Conservation (phyloP, 2,329 filamentous ascomycete genomes). For the Aspergillus fijiensis region DNA sequence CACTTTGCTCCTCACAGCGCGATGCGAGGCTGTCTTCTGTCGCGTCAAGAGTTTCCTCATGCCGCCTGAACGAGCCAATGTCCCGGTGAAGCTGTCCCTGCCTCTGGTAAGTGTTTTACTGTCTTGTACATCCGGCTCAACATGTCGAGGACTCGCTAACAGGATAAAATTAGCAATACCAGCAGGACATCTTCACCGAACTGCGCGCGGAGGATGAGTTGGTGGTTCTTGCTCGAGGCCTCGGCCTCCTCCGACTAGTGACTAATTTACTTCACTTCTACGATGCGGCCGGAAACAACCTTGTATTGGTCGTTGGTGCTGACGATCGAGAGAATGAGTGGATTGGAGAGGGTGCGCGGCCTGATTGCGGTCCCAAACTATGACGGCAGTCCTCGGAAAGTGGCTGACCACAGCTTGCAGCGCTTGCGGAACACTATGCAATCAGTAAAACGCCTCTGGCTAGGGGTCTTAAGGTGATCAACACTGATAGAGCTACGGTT, state of each 20-base stretch:
- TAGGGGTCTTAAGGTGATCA: constrained; percentile 84
- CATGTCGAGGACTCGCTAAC: constrained; percentile 12
- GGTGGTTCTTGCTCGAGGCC: constrained; percentile 83
- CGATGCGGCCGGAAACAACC: constrained; percentile 90
- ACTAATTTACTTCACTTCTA: constrained; percentile 97
- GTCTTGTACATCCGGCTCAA: background rate
- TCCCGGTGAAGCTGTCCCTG: constrained; percentile 63
- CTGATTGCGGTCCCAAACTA: background rate
- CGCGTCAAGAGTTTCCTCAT: constrained; percentile 37
- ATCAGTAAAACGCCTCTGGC: constrained; percentile 80
- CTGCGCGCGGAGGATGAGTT: constrained; percentile 89
- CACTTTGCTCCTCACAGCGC: constrained; percentile 16
- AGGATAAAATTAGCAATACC: constrained; percentile 63
- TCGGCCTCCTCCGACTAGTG: constrained; percentile 86
- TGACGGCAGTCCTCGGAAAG: background rate
- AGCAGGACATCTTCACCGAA: constrained; percentile 92
- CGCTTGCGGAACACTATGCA: constrained; percentile 90
- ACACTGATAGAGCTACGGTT: constrained; percentile 90
- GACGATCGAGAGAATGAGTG: constrained; percentile 92
- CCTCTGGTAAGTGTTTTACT: constrained; percentile 50
- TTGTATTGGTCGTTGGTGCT: constrained; percentile 84
- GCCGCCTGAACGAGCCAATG: constrained; percentile 43
- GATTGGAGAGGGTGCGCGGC: constrained; percentile 71
- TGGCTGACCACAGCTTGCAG: constrained; percentile 37
- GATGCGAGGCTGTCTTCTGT: constrained; percentile 7